Base-by-base conservation (phyloP, 805 yeast species). In the Kluyveromyces dobzhanskii region DNA sequence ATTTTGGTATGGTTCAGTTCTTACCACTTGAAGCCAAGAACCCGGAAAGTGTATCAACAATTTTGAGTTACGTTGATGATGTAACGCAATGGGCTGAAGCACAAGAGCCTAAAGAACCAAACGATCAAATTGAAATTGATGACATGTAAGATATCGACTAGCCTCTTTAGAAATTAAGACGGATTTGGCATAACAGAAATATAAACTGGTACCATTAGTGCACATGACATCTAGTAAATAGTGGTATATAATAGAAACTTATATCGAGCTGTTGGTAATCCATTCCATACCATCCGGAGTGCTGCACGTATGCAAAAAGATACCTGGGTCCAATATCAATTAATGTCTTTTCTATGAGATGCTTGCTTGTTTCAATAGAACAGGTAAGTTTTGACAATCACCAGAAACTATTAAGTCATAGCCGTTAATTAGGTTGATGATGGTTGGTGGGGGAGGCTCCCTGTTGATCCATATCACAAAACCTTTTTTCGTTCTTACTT, bases 1-100 rank as follows among this genome's bases (percentile, higher is more conserved):
- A 92, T 53, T 92, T 92, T 59, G 98, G 98, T 5, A 92, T 92
- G 99, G 97, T 92, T 3, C 97, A 92, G 57, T 92, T 87, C 55
- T 65, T 92, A 47, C 97, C 98, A 0, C 69, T 92, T 46, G 94
- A 87, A 54, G 77, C 85, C 8, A 81, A 78, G 33, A 73, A 76
- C 43, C 78, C 86, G 35, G 85, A 79, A 31, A 75, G 86, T 35
- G 80, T 92, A 17, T 76, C 80, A 10, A 80, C 87, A 0, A 90
- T 92, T 39, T 68, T 92, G 48, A 82, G 94, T 54, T 87, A 87
- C 57, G 84, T 92, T 17, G 99, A 92, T 56, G 98, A 92, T 58
- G 82, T 90, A 21, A 92, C 99, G 0, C 99, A 92, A 57, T 92
- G 98, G 98, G 79, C 85, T 17, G 99, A 92, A 57, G 66, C 77